Base-by-base conservation (phyloP, 441 rosid species). In the Euphorbia celastroides region DNA sequence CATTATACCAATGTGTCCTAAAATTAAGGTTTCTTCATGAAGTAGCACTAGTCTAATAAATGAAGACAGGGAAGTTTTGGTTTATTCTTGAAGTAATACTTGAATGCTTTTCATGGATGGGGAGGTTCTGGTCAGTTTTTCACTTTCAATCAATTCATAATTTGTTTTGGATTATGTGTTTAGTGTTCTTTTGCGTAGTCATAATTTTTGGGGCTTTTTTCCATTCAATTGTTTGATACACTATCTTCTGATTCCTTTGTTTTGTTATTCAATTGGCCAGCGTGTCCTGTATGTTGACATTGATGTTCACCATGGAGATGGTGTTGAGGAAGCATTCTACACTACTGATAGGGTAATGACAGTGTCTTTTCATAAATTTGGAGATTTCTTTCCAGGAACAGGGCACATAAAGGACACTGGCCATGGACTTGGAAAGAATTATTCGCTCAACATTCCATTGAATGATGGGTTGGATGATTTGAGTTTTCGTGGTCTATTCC, bases 271-370 rank as follows among this genome's bases (percentile, higher is more conserved):
- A 19, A 54, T 30, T 75, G 71, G 44, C 80, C 90, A 93, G 97
- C 88, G 99, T 62, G 99, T 93, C 48, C 78, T 93, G 20, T 91
- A 93, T 69, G 86, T 93, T 25, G 99, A 93, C 72, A 91, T 93
- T 38, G 99, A 93, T 84, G 96, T 93, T 5, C 99, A 93, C 74
- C 99, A 93, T 55, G 99, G 99, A 46, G 99, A 93, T 67, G 99
- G 99, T 36, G 99, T 93, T n/a, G 99, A 93, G 70, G 99, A 93
- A 75, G 99, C 99, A 46, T 93, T 93, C 79, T 93, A 88, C 67
- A 86, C 96, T 14, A 91, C 96, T 7, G 97, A 93, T 75, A 88
- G 99, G 80, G 97, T 91, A 28, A 91, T 93, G 97, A 93, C 97
- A 1, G 96, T 91, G 58, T 93, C 99, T 58, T 93, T 93, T 74